Percentiles rank a stretch among this genome's conserved stretches.
Conservation (phyloP, 176 grass and related monocot genomes). For the Carex scoparia region DNA sequence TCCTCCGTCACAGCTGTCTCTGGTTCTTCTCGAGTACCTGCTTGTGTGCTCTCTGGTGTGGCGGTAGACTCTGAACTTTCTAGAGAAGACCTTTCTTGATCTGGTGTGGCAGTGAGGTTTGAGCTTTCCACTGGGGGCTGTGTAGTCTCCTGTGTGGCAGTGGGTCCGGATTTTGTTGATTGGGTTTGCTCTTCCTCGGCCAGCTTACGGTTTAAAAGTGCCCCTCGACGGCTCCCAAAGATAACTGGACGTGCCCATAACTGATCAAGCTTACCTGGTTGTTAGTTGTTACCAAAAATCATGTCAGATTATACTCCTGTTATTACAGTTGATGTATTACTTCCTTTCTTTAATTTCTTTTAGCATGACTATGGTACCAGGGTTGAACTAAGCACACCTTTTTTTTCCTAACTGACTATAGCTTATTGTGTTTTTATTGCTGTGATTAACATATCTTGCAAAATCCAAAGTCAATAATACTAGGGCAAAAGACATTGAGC, state of each 20-base stretch:
- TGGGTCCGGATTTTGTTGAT: background rate
- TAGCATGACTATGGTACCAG: background rate
- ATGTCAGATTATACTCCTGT: background rate
- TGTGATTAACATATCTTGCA: no score
- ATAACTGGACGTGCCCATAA: background rate
- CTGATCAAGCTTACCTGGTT: background rate
- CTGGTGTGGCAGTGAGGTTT: conserved; percentile 16
- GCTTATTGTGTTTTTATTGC: no score
- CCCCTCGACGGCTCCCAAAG: conserved; percentile 10
- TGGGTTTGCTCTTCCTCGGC: conserved; percentile 3
- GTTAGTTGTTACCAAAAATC: background rate
- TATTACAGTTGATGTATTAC: background rate
- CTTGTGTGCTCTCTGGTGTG: conserved; percentile 7
- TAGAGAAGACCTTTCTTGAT: background rate
- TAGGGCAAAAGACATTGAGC: no score
- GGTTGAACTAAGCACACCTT: no score
- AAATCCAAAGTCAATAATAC: no score
- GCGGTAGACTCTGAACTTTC: background rate
- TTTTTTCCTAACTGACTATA: no score
- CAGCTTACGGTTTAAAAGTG: conserved; percentile 13
- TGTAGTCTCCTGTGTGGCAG: background rate
- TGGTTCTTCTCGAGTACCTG: conserved; percentile 1
- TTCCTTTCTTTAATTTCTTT: background rate
- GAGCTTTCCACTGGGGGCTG: background rate
- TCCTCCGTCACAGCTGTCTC: background rate